Conservation (phyloP, 306 rosid species). For the Malus sylvestris region DNA sequence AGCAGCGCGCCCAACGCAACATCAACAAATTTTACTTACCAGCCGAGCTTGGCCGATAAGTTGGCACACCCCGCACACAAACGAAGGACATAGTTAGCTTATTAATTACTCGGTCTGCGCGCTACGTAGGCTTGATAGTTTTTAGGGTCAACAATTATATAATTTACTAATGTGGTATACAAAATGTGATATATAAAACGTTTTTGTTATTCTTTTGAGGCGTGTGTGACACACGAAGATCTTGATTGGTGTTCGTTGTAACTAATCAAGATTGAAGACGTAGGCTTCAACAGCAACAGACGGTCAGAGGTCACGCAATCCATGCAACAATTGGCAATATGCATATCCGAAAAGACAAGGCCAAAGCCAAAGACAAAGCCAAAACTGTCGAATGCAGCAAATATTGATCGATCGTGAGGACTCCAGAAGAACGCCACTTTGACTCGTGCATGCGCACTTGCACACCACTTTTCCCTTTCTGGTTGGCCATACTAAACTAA, state of each 20-base stretch:
- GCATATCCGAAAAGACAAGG: not conserved
- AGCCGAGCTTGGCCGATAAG: too few relatives aligned
- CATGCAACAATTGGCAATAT: not conserved
- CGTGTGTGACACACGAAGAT: not conserved
- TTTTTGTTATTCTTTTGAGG: not conserved
- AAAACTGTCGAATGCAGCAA: not conserved
- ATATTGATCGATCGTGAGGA: not conserved
- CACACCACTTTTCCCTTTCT: conserved; percentile 1
- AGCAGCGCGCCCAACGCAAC: too few relatives aligned
- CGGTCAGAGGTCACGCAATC: not conserved
- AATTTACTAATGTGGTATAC: too few relatives aligned
- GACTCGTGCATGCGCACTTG: conserved; percentile 11
- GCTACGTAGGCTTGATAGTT: too few relatives aligned
- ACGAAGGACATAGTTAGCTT: too few relatives aligned
- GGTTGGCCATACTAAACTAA: not conserved
- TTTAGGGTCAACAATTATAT: too few relatives aligned
- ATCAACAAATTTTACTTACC: too few relatives aligned
- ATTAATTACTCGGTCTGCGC: too few relatives aligned
- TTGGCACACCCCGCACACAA: too few relatives aligned
- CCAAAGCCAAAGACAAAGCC: too few relatives aligned
- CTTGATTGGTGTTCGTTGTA: not conserved
- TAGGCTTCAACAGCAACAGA: not conserved
- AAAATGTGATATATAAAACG: not conserved
- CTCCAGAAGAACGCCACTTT: not conserved
- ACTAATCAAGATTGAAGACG: not conserved